These are phyloP conservation scores for Claviceps citrina DNA, from an alignment of 2,329 filamentous ascomycete species.

Conservation along the genomic window DNA sequence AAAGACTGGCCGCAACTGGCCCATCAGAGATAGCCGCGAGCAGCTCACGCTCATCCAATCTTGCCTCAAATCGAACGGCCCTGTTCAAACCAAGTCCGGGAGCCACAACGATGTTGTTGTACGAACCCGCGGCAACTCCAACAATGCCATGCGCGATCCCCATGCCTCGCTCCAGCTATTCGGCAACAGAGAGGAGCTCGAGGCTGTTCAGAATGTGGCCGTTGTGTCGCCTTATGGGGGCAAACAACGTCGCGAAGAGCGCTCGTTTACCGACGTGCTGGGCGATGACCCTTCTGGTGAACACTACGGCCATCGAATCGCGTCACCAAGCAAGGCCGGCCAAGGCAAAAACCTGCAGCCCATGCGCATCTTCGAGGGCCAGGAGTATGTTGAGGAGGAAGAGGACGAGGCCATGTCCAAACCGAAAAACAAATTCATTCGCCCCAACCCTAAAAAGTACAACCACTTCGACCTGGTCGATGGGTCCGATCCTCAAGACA, in stretches of 20 bases:
- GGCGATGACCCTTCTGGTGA: conserved; percentile 31
- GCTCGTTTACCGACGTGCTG: conserved; percentile 60
- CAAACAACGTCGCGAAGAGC: conserved; percentile 40
- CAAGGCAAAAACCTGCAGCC: conserved; percentile 46
- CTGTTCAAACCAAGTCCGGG: conserved; percentile 16
- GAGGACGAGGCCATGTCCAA: conserved; percentile 27
- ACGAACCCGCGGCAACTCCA: conserved; percentile 37
- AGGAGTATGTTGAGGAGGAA: conserved; percentile 28
- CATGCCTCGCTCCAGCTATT: conserved; percentile 65
- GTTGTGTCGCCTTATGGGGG: conserved; percentile 48
- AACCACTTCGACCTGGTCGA: conserved; percentile 74
- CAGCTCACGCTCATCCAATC: conserved; percentile 62
- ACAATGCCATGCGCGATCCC: conserved; percentile 42
- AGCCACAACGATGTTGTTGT: conserved; percentile 22
- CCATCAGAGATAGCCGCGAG: conserved; percentile 73
- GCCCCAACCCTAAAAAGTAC: conserved; percentile 65
- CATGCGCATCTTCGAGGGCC: conserved; percentile 47
- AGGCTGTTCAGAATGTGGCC: conserved; percentile 29
- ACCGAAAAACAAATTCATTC: conserved; percentile 30
- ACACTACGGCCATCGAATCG: conserved; percentile 37
- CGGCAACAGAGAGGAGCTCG: conserved; percentile 48
- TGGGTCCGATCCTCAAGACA: conserved; percentile 38
- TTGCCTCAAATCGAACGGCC: conserved; percentile 37
- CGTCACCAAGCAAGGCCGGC: conserved; percentile 34
- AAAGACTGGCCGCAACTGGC: conserved; percentile 81